Evolutionary conservation across 2,329 filamentous ascomycete species (phyloP).

Genomic region (Beauveria sp.): DNA sequence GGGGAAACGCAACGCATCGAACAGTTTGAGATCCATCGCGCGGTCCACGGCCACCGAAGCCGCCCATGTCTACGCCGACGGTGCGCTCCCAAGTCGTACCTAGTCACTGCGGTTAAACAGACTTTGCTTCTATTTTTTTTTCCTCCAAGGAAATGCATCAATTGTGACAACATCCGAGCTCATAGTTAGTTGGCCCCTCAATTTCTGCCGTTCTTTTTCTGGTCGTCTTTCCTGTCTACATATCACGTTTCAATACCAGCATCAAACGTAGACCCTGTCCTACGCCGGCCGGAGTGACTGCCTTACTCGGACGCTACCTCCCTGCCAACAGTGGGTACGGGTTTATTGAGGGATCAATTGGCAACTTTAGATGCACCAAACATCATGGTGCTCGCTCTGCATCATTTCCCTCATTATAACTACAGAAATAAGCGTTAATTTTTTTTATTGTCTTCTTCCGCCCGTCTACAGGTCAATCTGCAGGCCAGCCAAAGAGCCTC

Average conservation of each 20-base stretch:
- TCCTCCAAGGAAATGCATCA: too few relatives aligned
- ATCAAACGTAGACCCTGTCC: not conserved
- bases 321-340: not conserved
- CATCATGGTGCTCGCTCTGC: not conserved
- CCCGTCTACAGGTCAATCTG: not conserved
- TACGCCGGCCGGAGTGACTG: constrained; percentile 1
- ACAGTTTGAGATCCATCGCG: not conserved
- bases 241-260: too few relatives aligned
- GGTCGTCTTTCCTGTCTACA: too few relatives aligned
- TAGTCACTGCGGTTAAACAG: not conserved
- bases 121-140: not conserved
- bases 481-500: not conserved
- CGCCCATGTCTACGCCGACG: constrained; percentile 3
- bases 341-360: not conserved
- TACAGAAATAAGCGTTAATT: not conserved
- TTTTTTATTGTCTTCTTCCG: not conserved
- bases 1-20: not conserved
- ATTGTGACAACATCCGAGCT: too few relatives aligned
- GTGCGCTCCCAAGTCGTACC: not conserved
- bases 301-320: not conserved
- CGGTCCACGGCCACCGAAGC: constrained; percentile 6
- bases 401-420: not conserved
- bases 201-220: too few relatives aligned
- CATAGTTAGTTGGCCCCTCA: too few relatives aligned
- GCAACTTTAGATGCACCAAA: not conserved